Percentiles rank a stretch among this genome's conserved stretches.
phyloP scores from a whole-genome alignment of 208 protist species.

The Trichomonas tenax region DNA sequence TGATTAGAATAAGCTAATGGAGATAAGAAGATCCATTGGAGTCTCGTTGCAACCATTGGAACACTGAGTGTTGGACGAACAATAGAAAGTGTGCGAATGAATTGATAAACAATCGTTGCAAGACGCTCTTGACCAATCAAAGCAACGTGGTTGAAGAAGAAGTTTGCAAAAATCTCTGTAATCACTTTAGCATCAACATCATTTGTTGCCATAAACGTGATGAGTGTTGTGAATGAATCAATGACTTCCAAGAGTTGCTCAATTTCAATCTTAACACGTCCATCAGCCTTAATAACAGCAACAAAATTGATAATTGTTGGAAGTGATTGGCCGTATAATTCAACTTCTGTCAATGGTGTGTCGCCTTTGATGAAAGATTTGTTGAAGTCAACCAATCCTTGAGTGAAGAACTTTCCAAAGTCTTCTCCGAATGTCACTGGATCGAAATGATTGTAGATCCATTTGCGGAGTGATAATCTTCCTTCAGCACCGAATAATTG shows the following conservation, averaged over 20 bases:
- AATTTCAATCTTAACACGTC: not conserved
- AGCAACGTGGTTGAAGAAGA: not conserved
- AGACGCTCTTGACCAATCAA: not conserved
- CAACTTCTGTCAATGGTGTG: not conserved
- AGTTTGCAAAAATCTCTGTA: not conserved
- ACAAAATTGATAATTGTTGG: not conserved
- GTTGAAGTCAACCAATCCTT: not conserved
- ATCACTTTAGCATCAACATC: not conserved
- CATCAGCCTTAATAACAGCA: not conserved
- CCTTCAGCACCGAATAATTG: not conserved
- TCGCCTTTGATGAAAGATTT: not conserved
- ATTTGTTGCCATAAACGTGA: not conserved
- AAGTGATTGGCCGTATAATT: not conserved
- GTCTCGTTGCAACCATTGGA: not conserved
- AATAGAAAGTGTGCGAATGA: not conserved
- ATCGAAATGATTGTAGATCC: not conserved
- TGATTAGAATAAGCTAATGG: not conserved
- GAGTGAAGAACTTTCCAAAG: not conserved
- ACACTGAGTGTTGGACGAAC: not conserved
- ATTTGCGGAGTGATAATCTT: not conserved
- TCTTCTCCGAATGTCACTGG: not conserved
- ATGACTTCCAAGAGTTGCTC: not conserved
- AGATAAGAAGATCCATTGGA: not conserved
- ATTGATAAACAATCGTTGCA: not conserved
- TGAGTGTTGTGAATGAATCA: not conserved